phyloP scores from a whole-genome alignment of 139 green algal species.

The Bryopsis sp. region DNA sequence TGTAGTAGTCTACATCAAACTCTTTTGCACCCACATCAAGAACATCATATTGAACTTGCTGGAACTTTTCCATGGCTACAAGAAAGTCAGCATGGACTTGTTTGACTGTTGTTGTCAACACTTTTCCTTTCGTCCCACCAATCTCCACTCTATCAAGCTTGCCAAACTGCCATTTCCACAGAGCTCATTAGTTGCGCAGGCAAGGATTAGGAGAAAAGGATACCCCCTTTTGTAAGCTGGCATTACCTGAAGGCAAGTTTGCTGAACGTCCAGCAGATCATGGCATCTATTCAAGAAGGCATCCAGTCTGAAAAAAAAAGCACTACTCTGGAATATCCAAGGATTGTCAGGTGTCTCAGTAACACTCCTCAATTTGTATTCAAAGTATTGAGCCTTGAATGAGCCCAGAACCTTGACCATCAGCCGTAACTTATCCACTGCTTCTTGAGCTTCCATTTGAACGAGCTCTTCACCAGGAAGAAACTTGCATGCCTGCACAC shows the following conservation, averaged over 20 bases:
- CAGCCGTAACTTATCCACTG: conserved; percentile 71
- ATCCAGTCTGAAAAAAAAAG: conserved; percentile 71
- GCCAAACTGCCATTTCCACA: conserved; percentile 41
- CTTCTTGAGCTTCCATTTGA: conserved; percentile 67
- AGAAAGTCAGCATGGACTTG: conserved; percentile 68
- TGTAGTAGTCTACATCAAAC: conserved; percentile 69
- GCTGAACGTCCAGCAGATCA: conserved; percentile 72
- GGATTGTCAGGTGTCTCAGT: conserved; percentile 53
- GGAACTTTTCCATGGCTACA: conserved; percentile 57
- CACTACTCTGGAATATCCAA: conserved; percentile 77
- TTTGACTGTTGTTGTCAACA: conserved; percentile 62
- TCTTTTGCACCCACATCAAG: conserved; percentile 57
- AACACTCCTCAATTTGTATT: conserved; percentile 48
- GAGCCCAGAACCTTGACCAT: conserved; percentile 63
- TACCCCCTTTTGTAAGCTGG: no score
- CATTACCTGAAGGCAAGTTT: conserved; percentile 54
- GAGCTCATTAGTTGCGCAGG: neutral
- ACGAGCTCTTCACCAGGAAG: conserved; percentile 60
- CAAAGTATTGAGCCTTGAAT: conserved; percentile 83
- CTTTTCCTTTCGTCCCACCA: conserved; percentile 67
- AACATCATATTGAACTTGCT: conserved; percentile 68
- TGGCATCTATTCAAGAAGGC: conserved; percentile 72
- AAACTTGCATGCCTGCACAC: conserved; percentile 58
- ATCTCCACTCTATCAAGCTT: conserved; percentile 84
- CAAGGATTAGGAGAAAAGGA: no score